These are phyloP conservation scores for Groenewaldozyma auringiensis DNA, from an alignment of 1,139 yeast genomes.

Conservation along the genomic window DNA sequence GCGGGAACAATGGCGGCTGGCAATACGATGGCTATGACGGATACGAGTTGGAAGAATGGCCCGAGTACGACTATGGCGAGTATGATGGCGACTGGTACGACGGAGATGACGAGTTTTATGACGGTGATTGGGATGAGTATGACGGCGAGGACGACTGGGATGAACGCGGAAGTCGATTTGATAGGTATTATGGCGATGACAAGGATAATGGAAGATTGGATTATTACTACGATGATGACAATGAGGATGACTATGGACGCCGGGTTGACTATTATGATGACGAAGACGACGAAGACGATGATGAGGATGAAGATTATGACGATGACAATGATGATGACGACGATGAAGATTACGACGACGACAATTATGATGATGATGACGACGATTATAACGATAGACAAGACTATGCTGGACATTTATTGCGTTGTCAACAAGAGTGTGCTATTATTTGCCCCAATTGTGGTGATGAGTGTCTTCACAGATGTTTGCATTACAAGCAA, in stretches of 20 bases:
- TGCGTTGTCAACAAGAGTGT: neutral
- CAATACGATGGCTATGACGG: neutral
- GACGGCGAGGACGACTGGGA: conserved; percentile 1
- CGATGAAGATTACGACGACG: conserved; percentile 8
- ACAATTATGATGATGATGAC: neutral
- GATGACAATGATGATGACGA: conserved; percentile 5
- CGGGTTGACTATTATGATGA: conserved; percentile 4
- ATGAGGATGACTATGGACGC: conserved; percentile 5
- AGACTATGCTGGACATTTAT: neutral
- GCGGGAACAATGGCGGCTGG: neutral
- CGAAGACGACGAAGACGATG: neutral
- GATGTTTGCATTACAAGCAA: conserved; percentile 2
- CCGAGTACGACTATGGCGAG: conserved; percentile 1
- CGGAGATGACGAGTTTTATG: neutral
- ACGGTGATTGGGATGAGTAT: neutral
- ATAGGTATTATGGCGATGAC: conserved; percentile 1
- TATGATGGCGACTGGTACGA: conserved; percentile 3
- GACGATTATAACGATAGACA: neutral
- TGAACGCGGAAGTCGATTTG: neutral
- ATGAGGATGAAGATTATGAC: conserved; percentile 4
- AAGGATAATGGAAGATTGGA: neutral
- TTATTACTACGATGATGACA: neutral
- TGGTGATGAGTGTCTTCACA: conserved; percentile 1
- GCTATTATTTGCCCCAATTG: neutral
- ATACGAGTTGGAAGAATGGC: neutral